Evolutionary conservation across 129 eudicot species (phyloP).

Genomic region (Arctium minus): DNA sequence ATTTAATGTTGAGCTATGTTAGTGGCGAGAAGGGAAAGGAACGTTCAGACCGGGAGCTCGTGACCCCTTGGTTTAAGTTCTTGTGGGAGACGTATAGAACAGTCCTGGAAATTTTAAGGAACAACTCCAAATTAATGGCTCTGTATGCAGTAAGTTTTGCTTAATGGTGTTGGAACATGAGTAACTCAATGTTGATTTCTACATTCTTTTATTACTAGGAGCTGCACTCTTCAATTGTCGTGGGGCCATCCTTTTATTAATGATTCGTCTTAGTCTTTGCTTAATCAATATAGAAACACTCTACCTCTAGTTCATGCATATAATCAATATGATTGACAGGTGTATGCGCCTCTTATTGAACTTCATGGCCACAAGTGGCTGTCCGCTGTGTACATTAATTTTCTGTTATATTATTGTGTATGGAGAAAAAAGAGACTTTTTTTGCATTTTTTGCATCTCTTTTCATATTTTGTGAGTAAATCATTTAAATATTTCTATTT

Average conservation of each 20-base stretch:
- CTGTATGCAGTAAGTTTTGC: conserved; percentile 64
- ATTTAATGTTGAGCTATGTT: conserved; percentile 88
- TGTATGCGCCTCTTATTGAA: too few species aligned
- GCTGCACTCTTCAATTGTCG: not conserved
- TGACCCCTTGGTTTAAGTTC: conserved; percentile 92
- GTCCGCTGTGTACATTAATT: too few species aligned
- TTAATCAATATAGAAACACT: not conserved
- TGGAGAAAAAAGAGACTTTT: too few species aligned
- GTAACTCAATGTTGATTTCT: not conserved
- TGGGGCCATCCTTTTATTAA: not conserved
- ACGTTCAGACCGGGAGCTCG: conserved; percentile 90
- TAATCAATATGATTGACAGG: too few species aligned
- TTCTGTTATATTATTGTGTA: too few species aligned
- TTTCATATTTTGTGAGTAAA: too few species aligned
- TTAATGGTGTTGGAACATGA: not conserved
- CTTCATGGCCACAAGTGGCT: too few species aligned
- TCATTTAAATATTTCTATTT: too few species aligned
- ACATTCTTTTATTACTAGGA: not conserved
- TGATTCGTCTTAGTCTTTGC: not conserved
- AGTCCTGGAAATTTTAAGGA: conserved; percentile 75
- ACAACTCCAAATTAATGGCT: conserved; percentile 81
- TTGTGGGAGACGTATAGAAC: conserved; percentile 95
- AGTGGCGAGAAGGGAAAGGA: conserved; percentile 97
- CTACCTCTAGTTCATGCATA: not conserved
- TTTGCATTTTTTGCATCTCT: too few species aligned